Percentiles rank a stretch among this genome's conserved stretches.
phyloP scores from a whole-genome alignment of 768 basidiomycete species.

The Aureoboletus auriporus region DNA sequence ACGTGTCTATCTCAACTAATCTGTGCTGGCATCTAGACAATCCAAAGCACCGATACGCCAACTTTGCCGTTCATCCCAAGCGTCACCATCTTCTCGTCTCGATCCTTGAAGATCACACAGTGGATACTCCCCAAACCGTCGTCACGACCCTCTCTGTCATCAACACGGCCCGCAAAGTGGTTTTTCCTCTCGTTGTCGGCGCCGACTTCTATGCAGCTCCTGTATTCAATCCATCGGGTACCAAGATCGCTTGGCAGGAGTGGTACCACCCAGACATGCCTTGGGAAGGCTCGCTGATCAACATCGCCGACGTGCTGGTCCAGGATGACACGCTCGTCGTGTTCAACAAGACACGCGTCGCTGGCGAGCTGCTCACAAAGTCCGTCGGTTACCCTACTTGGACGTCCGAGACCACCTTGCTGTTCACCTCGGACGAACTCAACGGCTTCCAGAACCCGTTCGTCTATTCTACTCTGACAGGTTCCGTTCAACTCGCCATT shows the following conservation, averaged over 20 bases:
- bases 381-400: conserved; percentile 60
- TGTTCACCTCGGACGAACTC: conserved; percentile 58
- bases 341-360: conserved; percentile 42
- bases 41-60: conserved; percentile 52
- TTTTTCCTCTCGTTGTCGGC: conserved; percentile 48
- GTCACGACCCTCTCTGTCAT: conserved; percentile 56
- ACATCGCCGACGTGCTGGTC: conserved; percentile 44
- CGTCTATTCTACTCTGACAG: conserved; percentile 39
- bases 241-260: conserved; percentile 54
- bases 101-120: conserved; percentile 69
- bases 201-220: conserved; percentile 72
- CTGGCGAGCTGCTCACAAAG: conserved; percentile 47
- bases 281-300: conserved; percentile 62
- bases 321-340: conserved; percentile 27
- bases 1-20: neutral
- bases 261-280: conserved; percentile 73
- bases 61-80: conserved; percentile 55
- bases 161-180: conserved; percentile 40
- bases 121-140: conserved; percentile 31
- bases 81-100: conserved; percentile 53
- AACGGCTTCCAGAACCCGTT: conserved; percentile 70
- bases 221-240: conserved; percentile 56
- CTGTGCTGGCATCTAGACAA: conserved; percentile 7
- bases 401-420: conserved; percentile 49
- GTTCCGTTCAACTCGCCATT: conserved; percentile 30